Evolutionary conservation across 163 green algal genomes (phyloP).

Genomic region (Scenedesmus sp.): DNA sequence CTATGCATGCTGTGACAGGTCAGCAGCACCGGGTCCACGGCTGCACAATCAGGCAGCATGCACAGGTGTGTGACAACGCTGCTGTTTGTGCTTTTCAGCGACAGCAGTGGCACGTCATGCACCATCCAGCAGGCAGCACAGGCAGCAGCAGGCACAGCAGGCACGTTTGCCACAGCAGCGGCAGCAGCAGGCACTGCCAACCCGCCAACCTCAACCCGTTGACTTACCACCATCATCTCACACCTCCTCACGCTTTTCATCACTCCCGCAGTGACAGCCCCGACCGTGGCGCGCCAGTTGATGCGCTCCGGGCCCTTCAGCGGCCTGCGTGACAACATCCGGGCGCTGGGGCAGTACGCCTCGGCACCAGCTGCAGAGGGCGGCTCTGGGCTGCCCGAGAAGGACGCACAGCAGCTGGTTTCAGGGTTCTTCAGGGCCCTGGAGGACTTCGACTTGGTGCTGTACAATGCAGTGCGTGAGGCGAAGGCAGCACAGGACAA

Average conservation of each 20-base stretch:
- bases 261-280: constrained; percentile 20
- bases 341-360: constrained; percentile 60
- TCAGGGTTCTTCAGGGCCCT: constrained; percentile 54
- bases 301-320: constrained; percentile 60
- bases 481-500: constrained; percentile 11
- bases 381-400: constrained; percentile 24
- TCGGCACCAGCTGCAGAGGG: neutral
- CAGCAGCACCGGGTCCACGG: too few species aligned
- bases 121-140: neutral
- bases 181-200: neutral
- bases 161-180: neutral
- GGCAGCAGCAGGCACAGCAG: neutral
- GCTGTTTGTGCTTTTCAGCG: too few species aligned
- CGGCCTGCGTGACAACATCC: constrained; percentile 64
- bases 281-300: constrained; percentile 46
- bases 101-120: too few species aligned
- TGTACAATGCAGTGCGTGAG: constrained; percentile 52
- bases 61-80: neutral
- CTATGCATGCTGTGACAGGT: neutral
- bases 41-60: neutral
- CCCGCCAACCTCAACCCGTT: too few species aligned
- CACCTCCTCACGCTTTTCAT: neutral
- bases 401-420: constrained; percentile 33
- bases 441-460: constrained; percentile 63
- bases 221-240: too few species aligned